These are phyloP conservation scores for Pseudopithomyces maydicus DNA, from an alignment of 2,329 filamentous ascomycete species.

Conservation along the genomic window DNA sequence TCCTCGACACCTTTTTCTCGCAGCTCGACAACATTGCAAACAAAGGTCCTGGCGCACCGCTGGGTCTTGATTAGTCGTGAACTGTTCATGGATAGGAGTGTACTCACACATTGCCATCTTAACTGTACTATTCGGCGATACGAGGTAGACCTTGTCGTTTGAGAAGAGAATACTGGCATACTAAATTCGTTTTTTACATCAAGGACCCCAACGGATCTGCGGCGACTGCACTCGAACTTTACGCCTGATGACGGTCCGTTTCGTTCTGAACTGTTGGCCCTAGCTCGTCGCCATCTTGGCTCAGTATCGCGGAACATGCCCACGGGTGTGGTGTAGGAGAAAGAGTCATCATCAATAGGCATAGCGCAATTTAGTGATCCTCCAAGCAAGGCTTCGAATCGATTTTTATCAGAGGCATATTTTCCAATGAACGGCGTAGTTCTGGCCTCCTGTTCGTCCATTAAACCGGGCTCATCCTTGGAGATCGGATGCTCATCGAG, in stretches of 20 bases:
- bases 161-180: background rate
- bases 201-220: background rate
- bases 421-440: too few relatives aligned
- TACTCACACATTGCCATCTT: conserved; percentile 29
- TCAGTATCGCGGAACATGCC: too few relatives aligned
- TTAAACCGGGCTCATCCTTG: too few relatives aligned
- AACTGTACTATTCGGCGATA: conserved; percentile 10
- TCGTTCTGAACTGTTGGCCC: too few relatives aligned
- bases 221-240: background rate
- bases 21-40: conserved; percentile 13
- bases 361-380: too few relatives aligned
- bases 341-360: too few relatives aligned
- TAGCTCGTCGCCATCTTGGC: too few relatives aligned
- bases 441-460: too few relatives aligned
- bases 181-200: background rate
- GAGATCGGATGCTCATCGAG: background rate
- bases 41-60: background rate
- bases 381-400: too few relatives aligned
- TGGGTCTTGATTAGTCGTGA: background rate
- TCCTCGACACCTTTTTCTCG: background rate
- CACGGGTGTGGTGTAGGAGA: too few relatives aligned
- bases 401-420: too few relatives aligned
- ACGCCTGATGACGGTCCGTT: too few relatives aligned
- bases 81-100: background rate
- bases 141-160: conserved; percentile 12